A percentile compares a stretch with the other conserved stretches of the same genome.
Evolutionary conservation across 768 basidiomycete species (phyloP).

Genomic region (Boletus tylopilopsis): DNA sequence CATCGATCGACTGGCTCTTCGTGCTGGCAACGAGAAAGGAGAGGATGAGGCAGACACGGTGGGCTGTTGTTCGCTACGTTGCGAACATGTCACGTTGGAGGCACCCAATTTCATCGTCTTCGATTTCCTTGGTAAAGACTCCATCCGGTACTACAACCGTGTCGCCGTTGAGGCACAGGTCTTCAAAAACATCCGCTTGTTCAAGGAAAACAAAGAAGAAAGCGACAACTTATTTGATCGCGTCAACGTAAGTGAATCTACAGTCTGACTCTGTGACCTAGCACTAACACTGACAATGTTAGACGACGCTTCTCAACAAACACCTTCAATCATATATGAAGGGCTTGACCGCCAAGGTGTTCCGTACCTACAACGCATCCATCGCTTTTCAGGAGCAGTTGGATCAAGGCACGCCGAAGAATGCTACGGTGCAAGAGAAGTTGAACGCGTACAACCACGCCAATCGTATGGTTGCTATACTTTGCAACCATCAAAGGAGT

Average conservation of each 20-base stretch:
- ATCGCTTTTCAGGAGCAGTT: slow-evolving; percentile 91
- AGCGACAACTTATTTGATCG: slow-evolving; percentile 93
- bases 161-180: slow-evolving; percentile 88
- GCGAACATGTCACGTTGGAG: slow-evolving; percentile 92
- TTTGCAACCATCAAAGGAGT: slow-evolving; percentile 98
- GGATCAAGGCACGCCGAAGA: slow-evolving; percentile 64
- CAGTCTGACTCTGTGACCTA: neutral
- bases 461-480: slow-evolving; percentile 93
- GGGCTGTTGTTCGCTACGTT: slow-evolving; percentile 96
- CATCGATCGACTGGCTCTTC: slow-evolving; percentile 94
- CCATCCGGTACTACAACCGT: slow-evolving; percentile 93
- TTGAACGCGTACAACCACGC: slow-evolving; percentile 96
- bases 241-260: slow-evolving; percentile 70
- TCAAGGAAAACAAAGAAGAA: slow-evolving; percentile 90
- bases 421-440: slow-evolving; percentile 88
- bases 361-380: slow-evolving; percentile 99
- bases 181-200: slow-evolving; percentile 97
- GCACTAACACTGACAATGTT: slow-evolving; percentile 18
- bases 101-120: slow-evolving; percentile 86
- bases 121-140: slow-evolving; percentile 99
- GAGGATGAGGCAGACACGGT: slow-evolving; percentile 99
- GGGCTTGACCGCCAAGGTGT: slow-evolving; percentile 97
- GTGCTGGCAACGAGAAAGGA: slow-evolving; percentile 99
- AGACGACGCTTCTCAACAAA: slow-evolving; percentile 88
- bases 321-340: slow-evolving; percentile 94